A percentile compares a stretch with the other conserved stretches of the same genome.
Evolutionary conservation across 1,139 yeast species (phyloP).

Genomic region (Meyerozyma carpophila): DNA sequence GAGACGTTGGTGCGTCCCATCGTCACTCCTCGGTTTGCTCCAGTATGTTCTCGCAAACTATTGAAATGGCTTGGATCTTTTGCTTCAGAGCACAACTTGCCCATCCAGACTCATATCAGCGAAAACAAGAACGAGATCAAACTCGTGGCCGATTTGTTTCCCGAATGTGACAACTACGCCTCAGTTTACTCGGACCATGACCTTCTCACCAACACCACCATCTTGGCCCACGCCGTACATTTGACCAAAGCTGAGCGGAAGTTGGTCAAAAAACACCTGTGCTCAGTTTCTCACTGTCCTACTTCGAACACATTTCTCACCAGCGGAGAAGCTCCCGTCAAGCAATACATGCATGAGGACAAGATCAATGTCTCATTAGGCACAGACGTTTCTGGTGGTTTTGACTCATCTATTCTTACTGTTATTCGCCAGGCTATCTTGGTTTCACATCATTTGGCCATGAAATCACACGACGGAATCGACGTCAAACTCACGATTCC

Average conservation of each 20-base stretch:
- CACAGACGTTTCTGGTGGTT: constrained; percentile 92
- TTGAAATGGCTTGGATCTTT: constrained; percentile 60
- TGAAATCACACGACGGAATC: constrained; percentile 38
- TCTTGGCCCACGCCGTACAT: constrained; percentile 88
- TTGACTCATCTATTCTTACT: constrained; percentile 69
- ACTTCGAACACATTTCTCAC: constrained; percentile 84
- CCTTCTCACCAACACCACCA: constrained; percentile 59
- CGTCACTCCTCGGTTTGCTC: constrained; percentile 92
- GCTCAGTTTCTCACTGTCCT: constrained; percentile 93
- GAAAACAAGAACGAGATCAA: constrained; percentile 74
- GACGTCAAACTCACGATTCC: constrained; percentile 49
- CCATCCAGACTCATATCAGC: constrained; percentile 85
- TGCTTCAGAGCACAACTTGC: constrained; percentile 45
- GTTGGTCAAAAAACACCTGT: constrained; percentile 44
- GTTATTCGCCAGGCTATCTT: constrained; percentile 75
- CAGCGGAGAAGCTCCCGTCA: constrained; percentile 85
- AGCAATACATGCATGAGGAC: constrained; percentile 56
- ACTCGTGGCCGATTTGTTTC: constrained; percentile 72
- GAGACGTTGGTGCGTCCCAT: constrained; percentile 60
- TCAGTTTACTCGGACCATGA: constrained; percentile 68
- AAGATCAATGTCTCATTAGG: constrained; percentile 81
- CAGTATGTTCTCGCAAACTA: constrained; percentile 67
- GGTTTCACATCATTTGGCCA: constrained; percentile 80
- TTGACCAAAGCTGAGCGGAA: constrained; percentile 59
- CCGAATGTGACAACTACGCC: constrained; percentile 64